phyloP scores from a whole-genome alignment of 2,329 filamentous ascomycete genomes.

The Xylaria sp. region DNA sequence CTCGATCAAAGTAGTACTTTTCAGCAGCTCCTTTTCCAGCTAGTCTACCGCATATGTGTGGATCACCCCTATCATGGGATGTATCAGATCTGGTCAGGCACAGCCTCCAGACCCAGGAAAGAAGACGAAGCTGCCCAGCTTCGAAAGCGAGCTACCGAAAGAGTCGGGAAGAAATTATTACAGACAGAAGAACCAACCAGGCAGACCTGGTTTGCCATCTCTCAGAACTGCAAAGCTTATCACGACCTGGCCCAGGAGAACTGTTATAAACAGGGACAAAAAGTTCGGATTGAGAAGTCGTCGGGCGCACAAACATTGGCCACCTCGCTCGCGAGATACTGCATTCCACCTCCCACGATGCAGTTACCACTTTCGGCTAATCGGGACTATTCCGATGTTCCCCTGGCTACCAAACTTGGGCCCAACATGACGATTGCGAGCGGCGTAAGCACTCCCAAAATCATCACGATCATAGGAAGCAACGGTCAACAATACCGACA shows the following conservation, averaged over 20 bases:
- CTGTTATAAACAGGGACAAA: slow-evolving; percentile 63
- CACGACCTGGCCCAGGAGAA: slow-evolving; percentile 60
- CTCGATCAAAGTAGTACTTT: slow-evolving; percentile 66
- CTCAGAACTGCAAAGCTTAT: slow-evolving; percentile 65
- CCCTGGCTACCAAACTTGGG: slow-evolving; percentile 67
- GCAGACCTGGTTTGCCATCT: slow-evolving; percentile 63
- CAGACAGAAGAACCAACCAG: slow-evolving; percentile 44
- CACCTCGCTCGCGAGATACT: slow-evolving; percentile 56
- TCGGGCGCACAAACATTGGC: slow-evolving; percentile 58
- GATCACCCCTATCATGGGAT: slow-evolving; percentile 97
- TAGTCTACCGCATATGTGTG: slow-evolving; percentile 78
- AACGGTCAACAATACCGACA: slow-evolving; percentile 81
- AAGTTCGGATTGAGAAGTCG: slow-evolving; percentile 56
- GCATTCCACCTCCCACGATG: slow-evolving; percentile 84
- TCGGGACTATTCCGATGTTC: slow-evolving; percentile 70
- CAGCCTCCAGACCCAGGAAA: slow-evolving; percentile 60
- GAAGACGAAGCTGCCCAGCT: slow-evolving; percentile 71
- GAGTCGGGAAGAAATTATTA: slow-evolving; percentile 58
- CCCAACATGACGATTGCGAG: slow-evolving; percentile 77
- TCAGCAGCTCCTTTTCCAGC: slow-evolving; percentile 64
- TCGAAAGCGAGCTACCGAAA: slow-evolving; percentile 66
- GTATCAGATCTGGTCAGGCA: slow-evolving; percentile 90
- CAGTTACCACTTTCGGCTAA: slow-evolving; percentile 68
- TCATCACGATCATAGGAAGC: slow-evolving; percentile 73
- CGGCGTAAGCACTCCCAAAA: slow-evolving; percentile 89